phyloP scores from a whole-genome alignment of 768 basidiomycete species.

The Leccinellum rugosiceps region DNA sequence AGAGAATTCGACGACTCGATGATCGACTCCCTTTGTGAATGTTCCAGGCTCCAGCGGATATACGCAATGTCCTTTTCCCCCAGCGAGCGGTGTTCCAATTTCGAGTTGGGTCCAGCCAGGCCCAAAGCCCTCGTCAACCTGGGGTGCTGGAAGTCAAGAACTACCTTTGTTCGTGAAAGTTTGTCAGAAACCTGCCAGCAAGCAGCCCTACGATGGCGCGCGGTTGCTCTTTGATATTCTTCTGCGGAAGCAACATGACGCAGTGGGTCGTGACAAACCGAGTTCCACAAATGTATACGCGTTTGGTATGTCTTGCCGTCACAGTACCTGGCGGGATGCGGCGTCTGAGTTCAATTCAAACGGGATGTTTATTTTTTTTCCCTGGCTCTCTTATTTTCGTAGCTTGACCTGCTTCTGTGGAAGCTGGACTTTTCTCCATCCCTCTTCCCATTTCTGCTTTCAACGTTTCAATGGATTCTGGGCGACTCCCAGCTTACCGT shows the following conservation, averaged over 20 bases:
- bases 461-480: constrained; percentile 14
- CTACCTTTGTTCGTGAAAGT: constrained; percentile 2
- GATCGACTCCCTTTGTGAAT: neutral
- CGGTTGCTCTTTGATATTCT: neutral
- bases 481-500: constrained; percentile 22
- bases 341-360: constrained; percentile 18
- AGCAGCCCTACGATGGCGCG: neutral
- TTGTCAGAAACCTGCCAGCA: neutral
- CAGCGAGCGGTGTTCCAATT: constrained; percentile 16
- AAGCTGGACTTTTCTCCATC: neutral
- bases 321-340: constrained; percentile 22
- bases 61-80: neutral
- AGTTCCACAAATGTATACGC: constrained; percentile 18
- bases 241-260: constrained; percentile 17
- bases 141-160: neutral
- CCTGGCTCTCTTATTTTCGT: constrained; percentile 2
- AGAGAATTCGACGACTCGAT: neutral
- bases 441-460: neutral
- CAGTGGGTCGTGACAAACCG: constrained; percentile 9
- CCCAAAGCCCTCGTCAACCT: neutral
- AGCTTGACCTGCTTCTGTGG: neutral
- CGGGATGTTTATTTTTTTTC: constrained; percentile 5
- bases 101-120: constrained; percentile 3
- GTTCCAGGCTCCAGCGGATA: neutral
- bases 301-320: constrained; percentile 30